phyloP scores from a whole-genome alignment of 1,284 basidiomycete genomes.

The Trichosporon sp. region DNA sequence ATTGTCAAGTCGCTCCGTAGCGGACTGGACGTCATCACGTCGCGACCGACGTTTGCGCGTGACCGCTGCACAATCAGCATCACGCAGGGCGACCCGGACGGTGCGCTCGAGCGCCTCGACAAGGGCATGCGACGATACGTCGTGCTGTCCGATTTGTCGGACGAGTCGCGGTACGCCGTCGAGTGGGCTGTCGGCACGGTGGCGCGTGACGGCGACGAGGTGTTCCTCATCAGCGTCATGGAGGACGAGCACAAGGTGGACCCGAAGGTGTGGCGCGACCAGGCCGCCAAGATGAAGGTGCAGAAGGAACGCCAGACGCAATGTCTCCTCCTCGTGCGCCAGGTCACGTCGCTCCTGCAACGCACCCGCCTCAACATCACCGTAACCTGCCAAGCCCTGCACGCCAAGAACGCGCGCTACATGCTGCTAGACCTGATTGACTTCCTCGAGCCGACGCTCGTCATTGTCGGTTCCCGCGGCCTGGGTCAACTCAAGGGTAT shows the following conservation, averaged over 20 bases:
- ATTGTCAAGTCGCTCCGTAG: conserved; percentile 44
- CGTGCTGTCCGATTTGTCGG: conserved; percentile 89
- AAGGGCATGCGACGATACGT: conserved; percentile 74
- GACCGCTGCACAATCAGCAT: conserved; percentile 90
- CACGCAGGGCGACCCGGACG: conserved; percentile 77
- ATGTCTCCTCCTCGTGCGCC: conserved; percentile 81
- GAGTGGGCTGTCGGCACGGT: conserved; percentile 98
- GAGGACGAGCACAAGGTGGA: conserved; percentile 94
- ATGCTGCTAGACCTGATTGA: conserved; percentile 94
- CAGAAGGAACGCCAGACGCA: conserved; percentile 93
- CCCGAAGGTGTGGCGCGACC: conserved; percentile 70
- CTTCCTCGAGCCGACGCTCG: conserved; percentile 84
- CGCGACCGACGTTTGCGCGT: conserved; percentile 80
- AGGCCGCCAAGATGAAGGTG: conserved; percentile 71
- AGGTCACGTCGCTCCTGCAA: conserved; percentile 85
- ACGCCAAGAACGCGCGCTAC: conserved; percentile 89
- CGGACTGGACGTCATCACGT: conserved; percentile 62
- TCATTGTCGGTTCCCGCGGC: conserved; percentile 93
- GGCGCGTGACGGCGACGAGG: conserved; percentile 87
- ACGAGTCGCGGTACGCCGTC: conserved; percentile 86
- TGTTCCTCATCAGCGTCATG: conserved; percentile 83
- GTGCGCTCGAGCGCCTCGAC: conserved; percentile 61
- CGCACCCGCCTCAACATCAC: conserved; percentile 84
- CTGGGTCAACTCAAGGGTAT: conserved; percentile 88
- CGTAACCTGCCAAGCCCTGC: conserved; percentile 90